Base-by-base conservation (phyloP, 2,329 filamentous ascomycete genomes). In the Paraphaeosphaeria sporulosa region DNA sequence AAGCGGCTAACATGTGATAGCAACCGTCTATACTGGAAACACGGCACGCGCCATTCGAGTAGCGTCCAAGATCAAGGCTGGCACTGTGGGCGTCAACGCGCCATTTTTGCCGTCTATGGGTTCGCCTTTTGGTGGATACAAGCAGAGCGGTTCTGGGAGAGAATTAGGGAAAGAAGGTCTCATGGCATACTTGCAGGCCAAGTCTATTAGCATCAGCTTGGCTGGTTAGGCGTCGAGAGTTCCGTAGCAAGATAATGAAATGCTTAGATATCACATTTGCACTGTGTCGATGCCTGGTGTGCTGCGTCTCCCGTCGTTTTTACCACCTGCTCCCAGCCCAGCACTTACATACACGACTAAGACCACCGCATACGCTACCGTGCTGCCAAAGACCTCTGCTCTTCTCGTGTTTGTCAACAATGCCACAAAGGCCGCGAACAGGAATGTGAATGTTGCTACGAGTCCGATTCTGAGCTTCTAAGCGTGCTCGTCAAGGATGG, bases 81-180 rank as follows among this genome's bases (percentile, higher is more conserved):
- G 71, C 15, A 73, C 64, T 4, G 61, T 74, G 15, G 67, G 51
- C 5, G 55, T 72, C 42, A 72, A 68, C 51, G 43, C 36, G 2
- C 17, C 59, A 1, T 62, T 43, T 32, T 13, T 85, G 80, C 66
- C 65, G 12, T 47, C 59, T 47, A 59, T 60, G 19, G 54, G 58
- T 13, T 40, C 67, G 12, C 71, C 73, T 2, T 76, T 76, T 55
- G 73, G 73, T 32, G 73, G 73, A 2, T 69, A 65, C 42, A 76
- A 76, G 65, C 64, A 70, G 61, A 72, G 67, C 40, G 73, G 73
- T 6, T 60, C 52, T 25, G 72, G 73, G 2, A 53, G 72, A 21
- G 72, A 75, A 49, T 48, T 68, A 13, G 73, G 73, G 1, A 64
- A 63, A 52, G 65, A 68, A 19, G 73, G 70, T 0, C 32, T 76